Percentiles rank a stretch among this genome's conserved stretches.
Conservation (phyloP, 352 stramenopile genomes). For the Phytophthora rubi region DNA sequence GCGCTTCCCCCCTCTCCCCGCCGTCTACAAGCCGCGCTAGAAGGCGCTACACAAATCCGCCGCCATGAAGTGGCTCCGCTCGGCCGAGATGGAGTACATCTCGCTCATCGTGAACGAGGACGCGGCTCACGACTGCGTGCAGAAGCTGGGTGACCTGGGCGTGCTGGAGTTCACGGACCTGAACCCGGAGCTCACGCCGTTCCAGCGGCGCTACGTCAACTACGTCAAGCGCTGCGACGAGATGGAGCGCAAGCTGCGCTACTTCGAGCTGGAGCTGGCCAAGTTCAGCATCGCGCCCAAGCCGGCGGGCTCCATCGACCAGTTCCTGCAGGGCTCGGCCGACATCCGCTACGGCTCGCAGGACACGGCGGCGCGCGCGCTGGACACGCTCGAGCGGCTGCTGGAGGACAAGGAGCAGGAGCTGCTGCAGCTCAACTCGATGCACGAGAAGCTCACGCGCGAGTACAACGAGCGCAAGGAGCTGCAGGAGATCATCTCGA, state of each 20-base stretch:
- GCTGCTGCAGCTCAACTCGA: slow-evolving; percentile 97
- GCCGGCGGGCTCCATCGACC: slow-evolving; percentile 71
- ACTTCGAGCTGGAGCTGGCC: slow-evolving; percentile 94
- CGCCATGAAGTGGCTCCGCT: slow-evolving; percentile 96
- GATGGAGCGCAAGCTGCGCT: slow-evolving; percentile 98
- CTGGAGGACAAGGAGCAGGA: slow-evolving; percentile 97
- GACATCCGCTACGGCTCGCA: slow-evolving; percentile 84
- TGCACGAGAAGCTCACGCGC: slow-evolving; percentile 97
- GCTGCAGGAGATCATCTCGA: slow-evolving; percentile 83
- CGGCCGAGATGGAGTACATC: slow-evolving; percentile 99
- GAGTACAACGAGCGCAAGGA: slow-evolving; percentile 98
- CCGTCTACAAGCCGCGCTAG: background rate
- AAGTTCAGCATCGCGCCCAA: slow-evolving; percentile 93
- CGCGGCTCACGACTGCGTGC: slow-evolving; percentile 96
- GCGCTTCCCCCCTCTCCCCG: background rate
- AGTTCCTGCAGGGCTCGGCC: slow-evolving; percentile 76
- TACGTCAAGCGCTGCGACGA: slow-evolving; percentile 99
- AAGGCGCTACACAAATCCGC: background rate
- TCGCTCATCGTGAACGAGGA: slow-evolving; percentile 99
- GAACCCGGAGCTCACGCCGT: slow-evolving; percentile 98
- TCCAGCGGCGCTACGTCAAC: slow-evolving; percentile 98
- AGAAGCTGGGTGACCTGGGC: slow-evolving; percentile 95
- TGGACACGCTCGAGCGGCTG: slow-evolving; percentile 96
- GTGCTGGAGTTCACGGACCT: slow-evolving; percentile 99
- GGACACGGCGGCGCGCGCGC: slow-evolving; percentile 79